Conservation (phyloP, 306 rosid genomes). For the Oemleria cerasiformis region DNA sequence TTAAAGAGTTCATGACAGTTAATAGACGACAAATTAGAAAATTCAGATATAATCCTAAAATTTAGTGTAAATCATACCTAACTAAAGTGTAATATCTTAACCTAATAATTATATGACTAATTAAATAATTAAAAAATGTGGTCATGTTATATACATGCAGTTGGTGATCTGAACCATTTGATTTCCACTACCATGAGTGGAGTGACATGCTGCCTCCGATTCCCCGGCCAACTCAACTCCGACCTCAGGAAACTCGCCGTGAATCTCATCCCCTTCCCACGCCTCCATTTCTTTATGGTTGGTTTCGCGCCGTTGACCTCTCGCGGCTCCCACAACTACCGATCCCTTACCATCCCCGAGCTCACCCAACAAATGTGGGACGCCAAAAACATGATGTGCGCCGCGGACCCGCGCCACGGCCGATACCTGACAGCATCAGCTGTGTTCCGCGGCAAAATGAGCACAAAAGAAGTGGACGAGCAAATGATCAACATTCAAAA, state of each 20-base stretch:
- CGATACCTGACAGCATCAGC: constrained; percentile 84
- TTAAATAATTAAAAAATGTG: too few species aligned
- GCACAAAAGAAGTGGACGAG: constrained; percentile 86
- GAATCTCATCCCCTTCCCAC: constrained; percentile 78
- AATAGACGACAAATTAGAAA: too few species aligned
- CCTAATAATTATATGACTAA: too few species aligned
- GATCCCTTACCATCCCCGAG: constrained; percentile 81
- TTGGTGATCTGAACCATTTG: constrained; percentile 91
- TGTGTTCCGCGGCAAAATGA: constrained; percentile 86
- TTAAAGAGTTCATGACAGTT: too few species aligned
- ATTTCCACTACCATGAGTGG: constrained; percentile 96
- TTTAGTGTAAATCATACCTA: too few species aligned
- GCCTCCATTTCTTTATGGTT: constrained; percentile 84
- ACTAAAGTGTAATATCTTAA: too few species aligned
- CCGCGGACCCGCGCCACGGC: constrained; percentile 88
- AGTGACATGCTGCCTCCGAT: constrained; percentile 87
- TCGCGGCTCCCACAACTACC: constrained; percentile 65
- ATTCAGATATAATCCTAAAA: too few species aligned
- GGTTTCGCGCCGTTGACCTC: constrained; percentile 89
- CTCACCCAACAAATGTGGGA: constrained; percentile 97
- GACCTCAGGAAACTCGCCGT: constrained; percentile 81
- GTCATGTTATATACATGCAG: constrained; percentile 39
- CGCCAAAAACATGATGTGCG: too few species aligned
- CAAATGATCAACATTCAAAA: constrained; percentile 84
- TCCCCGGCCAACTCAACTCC: constrained; percentile 88